phyloP scores from a whole-genome alignment of 2,329 filamentous ascomycete genomes.

The Nemania serpens region DNA sequence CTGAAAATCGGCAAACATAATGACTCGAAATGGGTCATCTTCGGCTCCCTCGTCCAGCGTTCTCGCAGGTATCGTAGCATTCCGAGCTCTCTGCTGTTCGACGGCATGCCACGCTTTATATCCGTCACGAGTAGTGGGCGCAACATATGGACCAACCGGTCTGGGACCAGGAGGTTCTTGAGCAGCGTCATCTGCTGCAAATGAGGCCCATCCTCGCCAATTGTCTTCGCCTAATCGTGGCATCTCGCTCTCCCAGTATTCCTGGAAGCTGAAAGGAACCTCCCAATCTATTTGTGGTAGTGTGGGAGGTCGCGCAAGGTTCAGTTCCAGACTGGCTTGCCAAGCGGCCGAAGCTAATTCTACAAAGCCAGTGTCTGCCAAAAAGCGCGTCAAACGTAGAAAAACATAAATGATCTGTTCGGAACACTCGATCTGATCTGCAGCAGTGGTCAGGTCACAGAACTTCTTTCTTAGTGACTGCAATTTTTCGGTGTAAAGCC shows the following conservation, averaged over 20 bases:
- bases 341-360: constrained; percentile 80
- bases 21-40: constrained; percentile 81
- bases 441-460: background rate
- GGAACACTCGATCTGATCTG: constrained; percentile 32
- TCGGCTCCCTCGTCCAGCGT: constrained; percentile 75
- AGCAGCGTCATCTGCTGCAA: constrained; percentile 44
- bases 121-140: constrained; percentile 46
- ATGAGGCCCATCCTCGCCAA: constrained; percentile 73
- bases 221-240: constrained; percentile 75
- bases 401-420: constrained; percentile 70
- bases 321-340: constrained; percentile 80
- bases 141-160: constrained; percentile 26
- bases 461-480: constrained; percentile 40
- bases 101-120: constrained; percentile 57
- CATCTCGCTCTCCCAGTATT: constrained; percentile 88
- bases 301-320: constrained; percentile 60
- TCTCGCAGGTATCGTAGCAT: constrained; percentile 67
- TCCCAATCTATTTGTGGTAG: constrained; percentile 35
- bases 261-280: constrained; percentile 56
- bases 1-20: constrained; percentile 78
- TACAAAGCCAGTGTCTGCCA: constrained; percentile 75
- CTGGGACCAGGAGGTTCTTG: constrained; percentile 50
- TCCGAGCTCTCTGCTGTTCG: constrained; percentile 57
- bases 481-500: constrained; percentile 63
- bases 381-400: constrained; percentile 72